phyloP scores from a whole-genome alignment of 768 basidiomycete genomes.

The Tricholoma terreum region DNA sequence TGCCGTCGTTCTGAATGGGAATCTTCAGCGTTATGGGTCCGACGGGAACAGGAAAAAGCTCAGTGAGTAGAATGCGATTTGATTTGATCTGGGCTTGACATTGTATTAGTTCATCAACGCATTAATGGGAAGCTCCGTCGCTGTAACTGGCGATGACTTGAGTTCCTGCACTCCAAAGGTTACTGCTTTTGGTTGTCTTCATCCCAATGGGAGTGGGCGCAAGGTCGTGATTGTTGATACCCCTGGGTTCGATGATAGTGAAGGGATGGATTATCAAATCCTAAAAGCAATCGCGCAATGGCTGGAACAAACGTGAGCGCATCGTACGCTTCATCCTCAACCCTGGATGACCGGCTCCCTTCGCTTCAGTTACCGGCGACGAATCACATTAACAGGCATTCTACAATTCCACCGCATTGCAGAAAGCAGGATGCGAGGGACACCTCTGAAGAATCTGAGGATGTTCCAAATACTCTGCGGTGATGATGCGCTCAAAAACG shows the following conservation, averaged over 20 bases:
- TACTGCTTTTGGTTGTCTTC: conserved; percentile 13
- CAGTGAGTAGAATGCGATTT: conserved; percentile 14
- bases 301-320: conserved; percentile 22
- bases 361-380: neutral
- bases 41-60: conserved; percentile 28
- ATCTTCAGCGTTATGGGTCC: conserved; percentile 25
- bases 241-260: conserved; percentile 27
- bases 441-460: neutral
- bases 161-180: conserved; percentile 21
- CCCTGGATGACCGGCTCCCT: neutral
- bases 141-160: conserved; percentile 16
- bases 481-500: neutral
- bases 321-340: neutral
- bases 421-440: neutral
- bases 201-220: conserved; percentile 16
- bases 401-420: neutral
- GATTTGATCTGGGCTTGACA: neutral
- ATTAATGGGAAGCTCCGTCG: conserved; percentile 6
- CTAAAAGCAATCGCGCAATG: conserved; percentile 23
- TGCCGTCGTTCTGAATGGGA: neutral
- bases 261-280: conserved; percentile 20
- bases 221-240: conserved; percentile 25
- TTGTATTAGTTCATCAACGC: conserved; percentile 24
- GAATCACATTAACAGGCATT: neutral
- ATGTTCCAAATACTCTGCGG: neutral